Conservation (phyloP, 78 protist genomes). For the Dictyostelium citrinum region DNA sequence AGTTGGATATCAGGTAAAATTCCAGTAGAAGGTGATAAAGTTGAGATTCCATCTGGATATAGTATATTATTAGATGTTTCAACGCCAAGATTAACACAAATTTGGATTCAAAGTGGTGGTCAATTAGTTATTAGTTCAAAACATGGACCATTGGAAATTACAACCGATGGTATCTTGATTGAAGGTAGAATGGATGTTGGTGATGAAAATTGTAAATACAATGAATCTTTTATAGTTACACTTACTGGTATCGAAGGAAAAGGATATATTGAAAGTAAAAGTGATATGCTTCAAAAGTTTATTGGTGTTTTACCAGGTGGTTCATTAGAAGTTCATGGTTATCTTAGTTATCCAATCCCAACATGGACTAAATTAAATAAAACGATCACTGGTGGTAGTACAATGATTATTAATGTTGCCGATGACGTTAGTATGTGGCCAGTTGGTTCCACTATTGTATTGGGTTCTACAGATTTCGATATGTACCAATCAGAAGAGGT, state of each 20-base stretch:
- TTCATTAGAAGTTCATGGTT: constrained; percentile 52
- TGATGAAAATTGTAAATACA: constrained; percentile 45
- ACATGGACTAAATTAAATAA: constrained; percentile 29
- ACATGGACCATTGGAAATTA: constrained; percentile 28
- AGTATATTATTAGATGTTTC: constrained; percentile 30
- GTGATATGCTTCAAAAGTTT: constrained; percentile 39
- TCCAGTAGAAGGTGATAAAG: constrained; percentile 4
- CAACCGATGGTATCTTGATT: constrained; percentile 23
- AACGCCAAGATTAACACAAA: constrained; percentile 14
- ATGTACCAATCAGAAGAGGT: constrained; percentile 44
- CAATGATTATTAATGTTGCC: neutral
- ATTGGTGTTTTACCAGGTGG: constrained; percentile 77
- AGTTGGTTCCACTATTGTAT: constrained; percentile 8
- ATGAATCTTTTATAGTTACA: constrained; percentile 26
- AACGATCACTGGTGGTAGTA: constrained; percentile 4
- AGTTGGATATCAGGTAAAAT: constrained; percentile 11
- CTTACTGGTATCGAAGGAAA: constrained; percentile 40
- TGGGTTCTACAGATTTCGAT: constrained; percentile 64
- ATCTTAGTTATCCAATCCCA: constrained; percentile 66
- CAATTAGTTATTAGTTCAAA: constrained; percentile 27
- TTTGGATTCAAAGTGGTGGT: constrained; percentile 34
- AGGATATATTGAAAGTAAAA: constrained; percentile 11
- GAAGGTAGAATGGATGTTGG: constrained; percentile 66
- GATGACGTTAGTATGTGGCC: constrained; percentile 61
- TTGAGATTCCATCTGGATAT: neutral